A percentile compares a stretch with the other conserved stretches of the same genome.
These are phyloP conservation scores for Chaetomium globosum DNA, from an alignment of 2,329 filamentous ascomycete genomes.

Conservation along the genomic window DNA sequence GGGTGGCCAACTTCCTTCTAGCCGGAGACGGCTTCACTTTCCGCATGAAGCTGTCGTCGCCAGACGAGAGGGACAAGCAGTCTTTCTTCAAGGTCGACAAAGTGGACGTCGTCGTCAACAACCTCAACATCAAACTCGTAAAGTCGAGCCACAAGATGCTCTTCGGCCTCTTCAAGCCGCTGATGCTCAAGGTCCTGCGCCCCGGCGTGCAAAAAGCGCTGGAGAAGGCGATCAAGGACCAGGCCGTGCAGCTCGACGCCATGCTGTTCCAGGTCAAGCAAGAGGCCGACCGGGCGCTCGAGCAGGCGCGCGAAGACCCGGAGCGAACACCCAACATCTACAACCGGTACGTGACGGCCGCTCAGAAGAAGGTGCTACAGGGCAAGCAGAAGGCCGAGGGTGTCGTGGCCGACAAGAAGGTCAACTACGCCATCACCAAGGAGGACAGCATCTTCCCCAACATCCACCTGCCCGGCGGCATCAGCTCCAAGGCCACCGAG, in stretches of 20 bases:
- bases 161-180: constrained; percentile 82
- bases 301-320: constrained; percentile 68
- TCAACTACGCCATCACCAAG: constrained; percentile 82
- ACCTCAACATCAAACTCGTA: constrained; percentile 86
- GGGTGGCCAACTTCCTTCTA: constrained; percentile 85
- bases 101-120: constrained; percentile 77
- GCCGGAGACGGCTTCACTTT: constrained; percentile 88
- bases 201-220: constrained; percentile 84
- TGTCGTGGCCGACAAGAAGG: constrained; percentile 64
- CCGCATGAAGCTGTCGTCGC: constrained; percentile 83
- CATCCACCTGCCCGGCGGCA: constrained; percentile 81
- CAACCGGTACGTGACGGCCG: constrained; percentile 75
- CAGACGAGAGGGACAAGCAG: constrained; percentile 71
- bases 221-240: constrained; percentile 85
- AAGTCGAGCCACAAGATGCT: constrained; percentile 94
- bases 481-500: constrained; percentile 90
- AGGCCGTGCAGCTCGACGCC: constrained; percentile 73
- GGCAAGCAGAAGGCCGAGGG: constrained; percentile 76
- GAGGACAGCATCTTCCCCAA: constrained; percentile 88
- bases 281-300: constrained; percentile 74
- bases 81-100: constrained; percentile 96
- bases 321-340: constrained; percentile 81
- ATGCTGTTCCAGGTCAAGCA: constrained; percentile 76
- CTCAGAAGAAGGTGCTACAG: constrained; percentile 72
- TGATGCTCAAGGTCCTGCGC: constrained; percentile 80